These are phyloP conservation scores for Aureobasidium sp. DNA, from an alignment of 2,329 filamentous ascomycete genomes.

Conservation along the genomic window DNA sequence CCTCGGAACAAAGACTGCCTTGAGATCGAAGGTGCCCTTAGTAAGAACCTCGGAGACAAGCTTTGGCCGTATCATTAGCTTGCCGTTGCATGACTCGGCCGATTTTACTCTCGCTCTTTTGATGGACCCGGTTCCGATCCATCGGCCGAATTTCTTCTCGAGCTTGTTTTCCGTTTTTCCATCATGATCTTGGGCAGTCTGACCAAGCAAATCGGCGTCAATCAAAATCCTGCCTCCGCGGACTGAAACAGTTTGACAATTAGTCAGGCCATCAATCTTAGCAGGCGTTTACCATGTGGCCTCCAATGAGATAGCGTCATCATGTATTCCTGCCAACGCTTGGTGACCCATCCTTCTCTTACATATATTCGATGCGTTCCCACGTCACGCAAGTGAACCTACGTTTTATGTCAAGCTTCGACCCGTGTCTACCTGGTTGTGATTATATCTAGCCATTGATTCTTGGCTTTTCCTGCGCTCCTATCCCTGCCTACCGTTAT, in stretches of 20 bases:
- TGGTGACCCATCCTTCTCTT: slow-evolving; percentile 9
- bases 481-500: not conserved
- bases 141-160: slow-evolving; percentile 7
- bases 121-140: slow-evolving; percentile 6
- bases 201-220: slow-evolving; percentile 13
- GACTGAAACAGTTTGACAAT: slow-evolving; percentile 16
- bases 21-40: slow-evolving; percentile 2
- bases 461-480: not conserved
- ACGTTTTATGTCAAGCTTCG: slow-evolving; percentile 7
- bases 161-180: not conserved
- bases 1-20: not conserved
- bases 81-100: slow-evolving; percentile 13
- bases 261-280: slow-evolving; percentile 16
- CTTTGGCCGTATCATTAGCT: not conserved
- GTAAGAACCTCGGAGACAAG: not conserved
- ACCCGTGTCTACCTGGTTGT: not conserved
- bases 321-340: slow-evolving; percentile 10
- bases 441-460: not conserved
- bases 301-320: slow-evolving; percentile 12
- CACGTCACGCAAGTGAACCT: not conserved
- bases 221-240: slow-evolving; percentile 14
- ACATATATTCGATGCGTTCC: slow-evolving; percentile 14
- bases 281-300: slow-evolving; percentile 8
- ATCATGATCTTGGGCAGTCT: slow-evolving; percentile 12
- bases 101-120: not conserved